These are phyloP conservation scores for Aspergillus ellipticus DNA, from an alignment of 495 filamentous ascomycete genomes.

Conservation along the genomic window DNA sequence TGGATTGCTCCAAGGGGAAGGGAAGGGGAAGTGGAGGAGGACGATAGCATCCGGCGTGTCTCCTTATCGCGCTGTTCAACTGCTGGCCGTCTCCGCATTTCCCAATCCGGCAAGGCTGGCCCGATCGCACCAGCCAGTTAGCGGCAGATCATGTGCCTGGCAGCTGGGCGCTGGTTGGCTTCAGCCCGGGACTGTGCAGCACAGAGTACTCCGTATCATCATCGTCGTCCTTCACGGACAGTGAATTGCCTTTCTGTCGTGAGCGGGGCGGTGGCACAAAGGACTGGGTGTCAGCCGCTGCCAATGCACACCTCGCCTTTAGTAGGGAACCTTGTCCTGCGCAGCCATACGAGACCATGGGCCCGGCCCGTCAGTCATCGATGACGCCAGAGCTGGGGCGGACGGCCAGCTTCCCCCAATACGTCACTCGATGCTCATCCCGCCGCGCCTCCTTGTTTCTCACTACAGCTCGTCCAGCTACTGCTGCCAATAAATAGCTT, in stretches of 20 bases:
- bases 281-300: background rate
- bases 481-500: constrained; percentile 1
- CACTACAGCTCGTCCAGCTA: constrained; percentile 7
- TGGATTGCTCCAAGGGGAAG: background rate
- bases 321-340: background rate
- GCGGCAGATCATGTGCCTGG: constrained; percentile 4
- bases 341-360: constrained; percentile 6
- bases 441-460: constrained; percentile 9
- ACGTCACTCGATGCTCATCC: constrained; percentile 46
- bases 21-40: background rate
- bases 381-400: constrained; percentile 23
- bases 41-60: background rate
- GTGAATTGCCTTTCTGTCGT: too few relatives aligned
- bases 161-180: background rate
- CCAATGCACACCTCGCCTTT: background rate
- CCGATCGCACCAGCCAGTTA: background rate
- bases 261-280: background rate
- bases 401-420: constrained; percentile 19
- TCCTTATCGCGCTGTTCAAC: background rate
- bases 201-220: background rate
- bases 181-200: too few relatives aligned
- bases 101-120: background rate
- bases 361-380: constrained; percentile 11
- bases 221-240: background rate
- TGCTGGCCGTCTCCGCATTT: constrained; percentile 2